Base-by-base conservation (phyloP, 371 early-diverging fungal species). In the Batkoa obscura region DNA sequence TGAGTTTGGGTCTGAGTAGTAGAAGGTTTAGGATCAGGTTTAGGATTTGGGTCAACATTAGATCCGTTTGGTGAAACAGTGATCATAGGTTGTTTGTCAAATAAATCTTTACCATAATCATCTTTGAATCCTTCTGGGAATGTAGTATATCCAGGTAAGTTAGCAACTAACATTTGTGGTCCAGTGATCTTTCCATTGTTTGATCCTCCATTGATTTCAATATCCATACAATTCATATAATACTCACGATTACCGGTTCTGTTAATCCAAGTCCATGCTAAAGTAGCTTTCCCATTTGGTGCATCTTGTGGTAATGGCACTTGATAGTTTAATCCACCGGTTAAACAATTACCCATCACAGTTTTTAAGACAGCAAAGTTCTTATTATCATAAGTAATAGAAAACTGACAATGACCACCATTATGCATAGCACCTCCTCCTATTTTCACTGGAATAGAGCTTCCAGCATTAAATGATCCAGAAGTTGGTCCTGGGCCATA, bases 241-340 rank as follows among this genome's bases (percentile, higher is more conserved):
- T 23, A 45, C 42, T 54, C 54, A 2, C 54, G 2, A 12, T 41
- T 54, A 8, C 54, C 54, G 4, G 45, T 54, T 33, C 36, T 38
- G 17, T 54, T 54, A 34, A 43, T 54, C 54, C 54, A 54, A 41
- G 3, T 33, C 54, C 54, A 54, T 4, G 54, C 54, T 34, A 54
- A 54, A 31, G 66, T 45, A 3, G 62, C 72, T 9, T 52, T 37
- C 10, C 62, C 58, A 1, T 63, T 43, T 4, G 76, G 76, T 37
- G 70, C 58, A 30, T 49, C 37, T 2, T 43, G 33, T 1, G 78
- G 78, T 34, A 78, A 56, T 6, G 57, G 43, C 15, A 78, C 64
- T 31, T 57, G 10, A 60, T 65, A 68, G 23, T 43, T 50, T 2
- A 59, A 55, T 31, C 13, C 42, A 3, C 32, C 32, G 6, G n/a